These are phyloP conservation scores for Binderoboletus segoi DNA, from an alignment of 1,284 basidiomycete genomes.

Conservation along the genomic window DNA sequence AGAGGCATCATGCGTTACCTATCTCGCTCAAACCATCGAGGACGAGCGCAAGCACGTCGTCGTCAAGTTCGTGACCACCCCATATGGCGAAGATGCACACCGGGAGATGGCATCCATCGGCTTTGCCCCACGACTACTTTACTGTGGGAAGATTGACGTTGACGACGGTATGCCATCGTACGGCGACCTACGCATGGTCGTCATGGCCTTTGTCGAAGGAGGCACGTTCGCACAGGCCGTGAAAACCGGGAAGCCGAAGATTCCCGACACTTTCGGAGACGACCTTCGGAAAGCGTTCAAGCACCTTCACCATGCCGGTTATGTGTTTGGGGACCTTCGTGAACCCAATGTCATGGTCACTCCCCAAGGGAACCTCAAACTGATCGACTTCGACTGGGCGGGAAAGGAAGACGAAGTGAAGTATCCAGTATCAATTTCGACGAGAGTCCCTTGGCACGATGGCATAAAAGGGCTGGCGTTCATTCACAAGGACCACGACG, in stretches of 20 bases:
- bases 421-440: slow-evolving; percentile 15
- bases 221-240: background rate
- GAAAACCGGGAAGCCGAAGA: background rate
- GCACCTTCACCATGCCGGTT: slow-evolving; percentile 10
- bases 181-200: slow-evolving; percentile 20
- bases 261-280: background rate
- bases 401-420: slow-evolving; percentile 11
- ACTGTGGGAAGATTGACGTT: slow-evolving; percentile 6
- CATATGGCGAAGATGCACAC: slow-evolving; percentile 17
- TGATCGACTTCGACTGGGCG: slow-evolving; percentile 18
- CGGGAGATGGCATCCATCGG: background rate
- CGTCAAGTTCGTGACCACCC: slow-evolving; percentile 19
- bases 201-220: slow-evolving; percentile 20
- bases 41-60: slow-evolving; percentile 5
- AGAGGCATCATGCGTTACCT: background rate
- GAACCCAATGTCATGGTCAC: slow-evolving; percentile 16
- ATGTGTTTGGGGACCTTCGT: slow-evolving; percentile 23
- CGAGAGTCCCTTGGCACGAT: too few relatives aligned
- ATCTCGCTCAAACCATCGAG: slow-evolving; percentile 5
- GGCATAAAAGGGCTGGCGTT: too few relatives aligned
- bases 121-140: slow-evolving; percentile 12
- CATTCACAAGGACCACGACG: too few relatives aligned
- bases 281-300: background rate
- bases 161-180: slow-evolving; percentile 7
- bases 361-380: background rate